Evolutionary conservation across 768 basidiomycete genomes (phyloP).

Genomic region (Erythrobasidium yunnanense): DNA sequence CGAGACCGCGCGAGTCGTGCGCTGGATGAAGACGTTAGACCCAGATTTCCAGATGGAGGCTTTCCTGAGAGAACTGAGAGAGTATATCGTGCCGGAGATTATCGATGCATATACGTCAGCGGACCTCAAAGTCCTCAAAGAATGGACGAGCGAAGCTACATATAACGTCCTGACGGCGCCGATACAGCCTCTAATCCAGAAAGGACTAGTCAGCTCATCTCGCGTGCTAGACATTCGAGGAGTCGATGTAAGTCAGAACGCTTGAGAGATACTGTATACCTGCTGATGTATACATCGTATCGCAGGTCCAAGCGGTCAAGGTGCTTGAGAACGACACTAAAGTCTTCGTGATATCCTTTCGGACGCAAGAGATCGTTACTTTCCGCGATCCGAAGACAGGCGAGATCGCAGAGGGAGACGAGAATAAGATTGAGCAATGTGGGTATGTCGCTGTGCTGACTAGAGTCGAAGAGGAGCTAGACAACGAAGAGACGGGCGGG

Average conservation of each 20-base stretch:
- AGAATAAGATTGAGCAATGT: constrained; percentile 84
- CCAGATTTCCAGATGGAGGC: constrained; percentile 72
- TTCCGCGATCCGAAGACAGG: constrained; percentile 81
- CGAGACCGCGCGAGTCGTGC: constrained; percentile 89
- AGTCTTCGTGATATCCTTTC: constrained; percentile 79
- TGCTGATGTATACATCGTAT: too few relatives aligned
- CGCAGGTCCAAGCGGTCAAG: constrained; percentile 55
- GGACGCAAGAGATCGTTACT: constrained; percentile 82
- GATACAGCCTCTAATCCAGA: constrained; percentile 82
- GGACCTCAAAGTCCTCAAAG: constrained; percentile 69
- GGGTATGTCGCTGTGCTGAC: constrained; percentile 86
- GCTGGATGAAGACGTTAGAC: constrained; percentile 76
- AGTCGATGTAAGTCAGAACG: constrained; percentile 65
- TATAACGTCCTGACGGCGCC: constrained; percentile 98
- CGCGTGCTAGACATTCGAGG: constrained; percentile 93
- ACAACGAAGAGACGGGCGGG: constrained; percentile 85
- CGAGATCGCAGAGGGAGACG: constrained; percentile 77
- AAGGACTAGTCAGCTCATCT: constrained; percentile 82
- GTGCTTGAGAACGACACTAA: constrained; percentile 81
- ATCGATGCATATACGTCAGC: constrained; percentile 91
- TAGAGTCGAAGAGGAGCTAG: constrained; percentile 71
- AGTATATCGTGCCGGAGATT: constrained; percentile 95
- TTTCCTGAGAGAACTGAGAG: constrained; percentile 79
- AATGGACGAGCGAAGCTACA: constrained; percentile 97
- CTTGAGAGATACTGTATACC: too few relatives aligned